Percentiles rank a stretch among this genome's conserved stretches.
Evolutionary conservation across 2,329 filamentous ascomycete species (phyloP).

Genomic region (Furcasterigmium furcatum): DNA sequence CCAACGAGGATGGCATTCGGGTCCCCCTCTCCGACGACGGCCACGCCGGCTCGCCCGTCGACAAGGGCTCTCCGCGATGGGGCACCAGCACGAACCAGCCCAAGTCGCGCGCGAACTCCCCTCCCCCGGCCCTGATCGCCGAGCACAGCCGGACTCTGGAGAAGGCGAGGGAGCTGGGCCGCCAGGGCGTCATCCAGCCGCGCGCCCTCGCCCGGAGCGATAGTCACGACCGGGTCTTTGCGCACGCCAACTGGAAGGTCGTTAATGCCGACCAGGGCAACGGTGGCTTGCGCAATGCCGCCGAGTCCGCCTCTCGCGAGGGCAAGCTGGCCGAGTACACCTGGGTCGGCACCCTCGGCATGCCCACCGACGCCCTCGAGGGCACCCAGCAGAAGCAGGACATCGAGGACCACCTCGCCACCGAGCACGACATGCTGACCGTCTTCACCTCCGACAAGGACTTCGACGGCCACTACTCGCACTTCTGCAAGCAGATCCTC

Average conservation of each 20-base stretch:
- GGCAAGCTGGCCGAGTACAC: slow-evolving; percentile 70
- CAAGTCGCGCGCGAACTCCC: slow-evolving; percentile 67
- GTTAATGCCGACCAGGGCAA: slow-evolving; percentile 88
- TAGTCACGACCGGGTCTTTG: slow-evolving; percentile 68
- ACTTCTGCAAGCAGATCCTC: slow-evolving; percentile 96
- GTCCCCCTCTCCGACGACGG: slow-evolving; percentile 48
- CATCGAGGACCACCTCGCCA: slow-evolving; percentile 77
- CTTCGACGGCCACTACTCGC: slow-evolving; percentile 89
- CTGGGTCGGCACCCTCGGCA: slow-evolving; percentile 92
- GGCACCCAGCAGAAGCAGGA: slow-evolving; percentile 73
- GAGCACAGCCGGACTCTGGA: slow-evolving; percentile 58
- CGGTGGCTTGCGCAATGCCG: slow-evolving; percentile 84
- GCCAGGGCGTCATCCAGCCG: slow-evolving; percentile 56
- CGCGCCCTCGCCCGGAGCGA: slow-evolving; percentile 50
- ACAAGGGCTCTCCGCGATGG: slow-evolving; percentile 76
- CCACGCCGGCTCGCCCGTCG: slow-evolving; percentile 60
- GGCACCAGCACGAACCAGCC: slow-evolving; percentile 75
- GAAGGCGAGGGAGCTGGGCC: slow-evolving; percentile 55
- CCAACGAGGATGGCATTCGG: slow-evolving; percentile 55
- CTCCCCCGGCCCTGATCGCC: slow-evolving; percentile 73
- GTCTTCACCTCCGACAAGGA: slow-evolving; percentile 89
- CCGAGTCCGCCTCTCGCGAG: slow-evolving; percentile 71
- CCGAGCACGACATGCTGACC: slow-evolving; percentile 77
- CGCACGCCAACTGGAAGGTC: slow-evolving; percentile 77
- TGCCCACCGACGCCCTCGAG: slow-evolving; percentile 84